Percentiles rank a stretch among this genome's conserved stretches.
Evolutionary conservation across 202 grass and related monocot genomes (phyloP).

Genomic region (Thinopyrum obtusiflorum): DNA sequence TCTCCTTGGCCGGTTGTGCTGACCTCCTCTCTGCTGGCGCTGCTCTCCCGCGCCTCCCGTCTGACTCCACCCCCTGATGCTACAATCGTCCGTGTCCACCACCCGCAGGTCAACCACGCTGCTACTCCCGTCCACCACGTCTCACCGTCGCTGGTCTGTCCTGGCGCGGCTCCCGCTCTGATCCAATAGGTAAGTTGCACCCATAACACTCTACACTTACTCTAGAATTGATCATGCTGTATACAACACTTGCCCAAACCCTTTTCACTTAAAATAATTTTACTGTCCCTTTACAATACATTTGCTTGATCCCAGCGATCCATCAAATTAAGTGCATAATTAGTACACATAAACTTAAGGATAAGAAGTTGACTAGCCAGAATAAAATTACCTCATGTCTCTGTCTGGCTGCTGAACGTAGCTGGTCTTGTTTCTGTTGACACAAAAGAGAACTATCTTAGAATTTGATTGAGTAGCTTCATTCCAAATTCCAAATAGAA

Average conservation of each 20-base stretch:
- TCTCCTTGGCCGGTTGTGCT: too few species aligned
- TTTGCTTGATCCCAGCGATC: neutral
- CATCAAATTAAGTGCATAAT: neutral
- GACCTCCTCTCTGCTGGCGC: too few species aligned
- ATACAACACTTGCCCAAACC: neutral
- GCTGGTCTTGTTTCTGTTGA: conserved; percentile 55
- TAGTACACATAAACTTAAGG: neutral
- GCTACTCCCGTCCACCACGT: too few species aligned
- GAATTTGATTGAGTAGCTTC: neutral
- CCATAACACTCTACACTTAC: neutral
- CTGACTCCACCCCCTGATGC: too few species aligned
- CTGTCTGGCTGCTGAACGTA: conserved; percentile 45
- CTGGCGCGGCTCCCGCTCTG: too few species aligned
- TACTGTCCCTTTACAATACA: neutral
- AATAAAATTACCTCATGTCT: conserved; percentile 50
- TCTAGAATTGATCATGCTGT: neutral
- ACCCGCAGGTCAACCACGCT: too few species aligned
- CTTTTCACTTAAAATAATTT: neutral
- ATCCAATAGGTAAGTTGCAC: too few species aligned
- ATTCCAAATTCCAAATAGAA: too few species aligned
- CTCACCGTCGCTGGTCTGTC: too few species aligned
- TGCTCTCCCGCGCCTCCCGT: too few species aligned
- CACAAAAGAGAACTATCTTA: conserved; percentile 11
- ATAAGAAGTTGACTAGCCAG: neutral
- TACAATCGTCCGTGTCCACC: too few species aligned